Base-by-base conservation (phyloP, 2,329 filamentous ascomycete genomes). In the Aspergillus versicolor region DNA sequence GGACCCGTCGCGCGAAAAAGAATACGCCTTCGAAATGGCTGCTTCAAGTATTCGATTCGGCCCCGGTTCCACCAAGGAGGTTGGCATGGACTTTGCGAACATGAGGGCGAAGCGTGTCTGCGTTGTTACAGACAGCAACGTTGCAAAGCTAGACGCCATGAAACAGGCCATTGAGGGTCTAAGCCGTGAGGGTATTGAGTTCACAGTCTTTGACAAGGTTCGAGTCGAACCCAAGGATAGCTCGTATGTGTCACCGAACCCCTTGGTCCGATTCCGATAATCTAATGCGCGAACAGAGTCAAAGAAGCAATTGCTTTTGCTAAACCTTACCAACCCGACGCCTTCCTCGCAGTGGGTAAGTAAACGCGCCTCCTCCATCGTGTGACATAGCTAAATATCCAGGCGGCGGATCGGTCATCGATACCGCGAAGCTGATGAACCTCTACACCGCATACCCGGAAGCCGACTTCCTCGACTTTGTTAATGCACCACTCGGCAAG, bases 11-110 rank as follows among this genome's bases (percentile, higher is more conserved):
- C 84, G 86, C 62, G 84, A 92, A 69, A 96, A 95, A 73, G 94
- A 99, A 74, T 99, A 99, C 77, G 94, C 94, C 13, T 99, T 99
- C 71, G 94, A 99, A 75, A 96, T 99, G 93, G 94, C 94, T 0
- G 92, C 94, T 1, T 96, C 91, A 1, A 91, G 89, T 27, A 97
- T 99, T 69, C 87, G 94, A 12, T 99, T 97, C 67, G 94, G 94
- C 0, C 91, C 91, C 0, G 94, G 94, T 5, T 90, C 89, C 56
- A 99, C 94, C 22, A 91, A 91, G 74, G 94, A 99, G 75, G 92
- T 99, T 19, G 94, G 94, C 63, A 97, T 97, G 94, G 94, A 99
- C 75, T 88, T 97, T 65, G 88, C 87, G 76, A 97, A 99, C 72
- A 83, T 99, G 81, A 89, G 90, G 13, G 87, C 89, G 6, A 89